A percentile compares a stretch with the other conserved stretches of the same genome.
Conservation (phyloP, 352 stramenopile genomes). For the Phytopythium delawarense region DNA sequence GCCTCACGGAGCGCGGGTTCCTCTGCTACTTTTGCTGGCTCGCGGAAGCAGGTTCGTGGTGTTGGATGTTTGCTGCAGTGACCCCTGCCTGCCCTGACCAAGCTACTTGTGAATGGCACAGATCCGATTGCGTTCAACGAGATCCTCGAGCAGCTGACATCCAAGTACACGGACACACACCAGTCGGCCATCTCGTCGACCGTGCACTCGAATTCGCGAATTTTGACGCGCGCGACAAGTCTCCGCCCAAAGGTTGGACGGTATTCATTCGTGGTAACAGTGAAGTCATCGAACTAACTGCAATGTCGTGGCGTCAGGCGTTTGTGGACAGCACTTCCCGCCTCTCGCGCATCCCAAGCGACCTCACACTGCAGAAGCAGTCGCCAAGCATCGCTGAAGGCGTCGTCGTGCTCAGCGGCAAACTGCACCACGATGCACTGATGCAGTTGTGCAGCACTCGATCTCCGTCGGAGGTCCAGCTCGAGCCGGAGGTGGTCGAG, state of each 20-base stretch:
- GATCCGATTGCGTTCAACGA: conserved; percentile 55
- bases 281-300: not conserved
- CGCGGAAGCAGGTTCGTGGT: conserved; percentile 43
- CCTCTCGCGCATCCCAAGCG: not conserved
- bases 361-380: not conserved
- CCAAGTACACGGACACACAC: conserved; percentile 43
- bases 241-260: conserved; percentile 4
- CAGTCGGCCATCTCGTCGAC: conserved; percentile 1
- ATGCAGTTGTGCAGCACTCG: conserved; percentile 28
- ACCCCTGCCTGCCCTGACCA: not conserved
- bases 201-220: conserved; percentile 3
- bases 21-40: conserved; percentile 70
- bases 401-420: conserved; percentile 50
- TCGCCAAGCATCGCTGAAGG: conserved; percentile 37
- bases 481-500: conserved; percentile 56
- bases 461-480: conserved; percentile 35
- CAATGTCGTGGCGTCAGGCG: not conserved
- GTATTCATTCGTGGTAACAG: not conserved
- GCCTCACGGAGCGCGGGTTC: conserved; percentile 51
- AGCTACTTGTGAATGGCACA: conserved; percentile 10
- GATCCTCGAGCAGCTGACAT: conserved; percentile 51
- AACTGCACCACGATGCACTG: conserved; percentile 31
- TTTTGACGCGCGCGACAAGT: not conserved
- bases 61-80: not conserved
- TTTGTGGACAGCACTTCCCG: not conserved